A percentile compares a stretch with the other conserved stretches of the same genome.
Evolutionary conservation across 2,329 filamentous ascomycete genomes (phyloP).

Genomic region (Colletotrichum plurivorum): DNA sequence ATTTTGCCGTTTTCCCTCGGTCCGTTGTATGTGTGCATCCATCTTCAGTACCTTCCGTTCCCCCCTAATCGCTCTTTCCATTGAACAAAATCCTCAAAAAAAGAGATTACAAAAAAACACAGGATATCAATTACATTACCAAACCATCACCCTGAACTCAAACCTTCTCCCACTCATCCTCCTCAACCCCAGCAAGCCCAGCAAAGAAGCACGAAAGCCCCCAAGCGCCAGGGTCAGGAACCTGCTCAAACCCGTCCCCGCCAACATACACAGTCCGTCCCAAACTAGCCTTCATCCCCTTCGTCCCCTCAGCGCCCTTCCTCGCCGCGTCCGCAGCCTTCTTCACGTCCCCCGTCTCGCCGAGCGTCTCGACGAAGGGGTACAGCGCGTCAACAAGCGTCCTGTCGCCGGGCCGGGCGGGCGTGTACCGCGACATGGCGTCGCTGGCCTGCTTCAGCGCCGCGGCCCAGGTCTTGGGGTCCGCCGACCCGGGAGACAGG

Average conservation of each 20-base stretch:
- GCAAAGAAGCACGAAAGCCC: slow-evolving; percentile 84
- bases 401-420: slow-evolving; percentile 88
- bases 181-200: slow-evolving; percentile 75
- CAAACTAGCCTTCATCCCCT: slow-evolving; percentile 91
- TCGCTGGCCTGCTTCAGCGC: slow-evolving; percentile 81
- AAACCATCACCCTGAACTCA: slow-evolving; percentile 33
- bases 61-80: slow-evolving; percentile 1
- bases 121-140: slow-evolving; percentile 11
- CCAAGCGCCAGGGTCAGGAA: slow-evolving; percentile 78
- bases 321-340: slow-evolving; percentile 83
- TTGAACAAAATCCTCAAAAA: neutral
- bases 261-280: slow-evolving; percentile 89
- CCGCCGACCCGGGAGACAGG: slow-evolving; percentile 57
- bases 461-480: slow-evolving; percentile 64
- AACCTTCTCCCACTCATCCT: slow-evolving; percentile 55
- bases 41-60: neutral
- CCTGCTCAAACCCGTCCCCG: slow-evolving; percentile 61
- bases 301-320: slow-evolving; percentile 85
- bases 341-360: slow-evolving; percentile 74
- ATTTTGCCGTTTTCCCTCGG: slow-evolving; percentile 17
- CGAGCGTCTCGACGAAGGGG: slow-evolving; percentile 85
- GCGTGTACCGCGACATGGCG: slow-evolving; percentile 86
- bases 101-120: slow-evolving; percentile 11
- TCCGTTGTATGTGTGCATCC: slow-evolving; percentile 12
- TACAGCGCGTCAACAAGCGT: slow-evolving; percentile 92